These are phyloP conservation scores for Periglandula ipomoeae DNA, from an alignment of 2,329 filamentous ascomycete genomes.

Conservation along the genomic window DNA sequence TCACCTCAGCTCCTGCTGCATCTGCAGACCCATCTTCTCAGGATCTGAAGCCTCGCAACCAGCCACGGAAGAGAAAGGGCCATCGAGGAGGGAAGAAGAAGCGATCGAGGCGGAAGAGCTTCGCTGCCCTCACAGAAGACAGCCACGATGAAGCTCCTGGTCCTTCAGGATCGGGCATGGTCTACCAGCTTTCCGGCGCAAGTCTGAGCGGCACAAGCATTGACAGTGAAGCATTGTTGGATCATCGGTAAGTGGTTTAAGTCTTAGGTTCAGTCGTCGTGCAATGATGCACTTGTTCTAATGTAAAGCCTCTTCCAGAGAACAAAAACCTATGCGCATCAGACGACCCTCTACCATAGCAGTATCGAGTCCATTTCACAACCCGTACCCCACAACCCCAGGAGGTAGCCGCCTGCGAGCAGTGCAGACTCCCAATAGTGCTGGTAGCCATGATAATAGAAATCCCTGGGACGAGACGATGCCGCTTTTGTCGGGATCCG, in stretches of 20 bases:
- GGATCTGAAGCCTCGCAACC: slow-evolving; percentile 9
- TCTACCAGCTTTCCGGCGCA: slow-evolving; percentile 39
- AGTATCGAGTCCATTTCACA: slow-evolving; percentile 24
- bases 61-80: slow-evolving; percentile 55
- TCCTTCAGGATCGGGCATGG: slow-evolving; percentile 33
- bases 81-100: slow-evolving; percentile 74
- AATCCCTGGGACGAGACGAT: slow-evolving; percentile 38
- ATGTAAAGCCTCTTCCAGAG: slow-evolving; percentile 25
- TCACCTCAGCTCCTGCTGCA: slow-evolving; percentile 8
- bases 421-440: slow-evolving; percentile 27
- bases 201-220: slow-evolving; percentile 78
- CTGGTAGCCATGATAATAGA: slow-evolving; percentile 40
- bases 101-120: slow-evolving; percentile 68
- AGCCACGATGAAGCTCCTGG: slow-evolving; percentile 27
- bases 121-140: slow-evolving; percentile 57
- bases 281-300: not conserved
- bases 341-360: slow-evolving; percentile 48
- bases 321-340: slow-evolving; percentile 53
- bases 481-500: slow-evolving; percentile 40
- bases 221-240: slow-evolving; percentile 78
- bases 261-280: too few species aligned
- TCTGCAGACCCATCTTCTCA: slow-evolving; percentile 1
- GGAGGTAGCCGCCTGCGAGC: slow-evolving; percentile 26
- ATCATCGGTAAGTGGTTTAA: slow-evolving; percentile 57
- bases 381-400: slow-evolving; percentile 18